These are phyloP conservation scores for Tritrichomonas musculus DNA, from an alignment of 208 protist species.

Conservation along the genomic window DNA sequence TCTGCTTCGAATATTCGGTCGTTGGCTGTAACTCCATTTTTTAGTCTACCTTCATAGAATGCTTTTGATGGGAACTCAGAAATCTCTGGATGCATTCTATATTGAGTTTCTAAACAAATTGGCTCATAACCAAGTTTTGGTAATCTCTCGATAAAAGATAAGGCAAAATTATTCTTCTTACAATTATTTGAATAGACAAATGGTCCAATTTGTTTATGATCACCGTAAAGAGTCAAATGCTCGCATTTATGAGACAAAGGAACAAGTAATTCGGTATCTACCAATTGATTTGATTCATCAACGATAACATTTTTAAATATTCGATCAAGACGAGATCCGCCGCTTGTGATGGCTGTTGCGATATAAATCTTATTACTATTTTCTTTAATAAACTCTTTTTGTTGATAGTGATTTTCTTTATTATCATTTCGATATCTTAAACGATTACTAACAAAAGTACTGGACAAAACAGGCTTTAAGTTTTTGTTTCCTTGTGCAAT, in stretches of 20 bases:
- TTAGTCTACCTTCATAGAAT: conserved; percentile 91
- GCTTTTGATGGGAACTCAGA: conserved; percentile 81
- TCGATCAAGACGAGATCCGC: too few relatives aligned
- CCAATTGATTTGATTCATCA: conserved; percentile 81
- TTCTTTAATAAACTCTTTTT: too few relatives aligned
- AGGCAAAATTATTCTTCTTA: conserved; percentile 66
- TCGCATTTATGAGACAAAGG: conserved; percentile 78
- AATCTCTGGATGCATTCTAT: conserved; percentile 93
- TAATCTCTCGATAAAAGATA: conserved; percentile 87
- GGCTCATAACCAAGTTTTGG: conserved; percentile 71
- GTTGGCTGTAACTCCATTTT: conserved; percentile 77
- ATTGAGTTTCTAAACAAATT: conserved; percentile 85
- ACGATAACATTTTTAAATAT: conserved; percentile 67
- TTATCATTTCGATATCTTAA: too few relatives aligned
- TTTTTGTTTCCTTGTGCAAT: too few relatives aligned
- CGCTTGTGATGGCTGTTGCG: too few relatives aligned
- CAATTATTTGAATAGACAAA: conserved; percentile 83
- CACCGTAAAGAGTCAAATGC: conserved; percentile 75
- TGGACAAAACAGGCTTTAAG: too few relatives aligned
- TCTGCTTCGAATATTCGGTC: conserved; percentile 52
- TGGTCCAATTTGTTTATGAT: conserved; percentile 89
- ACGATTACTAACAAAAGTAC: too few relatives aligned
- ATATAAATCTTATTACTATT: too few relatives aligned
- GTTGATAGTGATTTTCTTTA: too few relatives aligned
- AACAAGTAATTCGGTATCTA: conserved; percentile 88